Base-by-base conservation (phyloP, 108 stramenopile genomes). In the Conticribra guillardii region DNA sequence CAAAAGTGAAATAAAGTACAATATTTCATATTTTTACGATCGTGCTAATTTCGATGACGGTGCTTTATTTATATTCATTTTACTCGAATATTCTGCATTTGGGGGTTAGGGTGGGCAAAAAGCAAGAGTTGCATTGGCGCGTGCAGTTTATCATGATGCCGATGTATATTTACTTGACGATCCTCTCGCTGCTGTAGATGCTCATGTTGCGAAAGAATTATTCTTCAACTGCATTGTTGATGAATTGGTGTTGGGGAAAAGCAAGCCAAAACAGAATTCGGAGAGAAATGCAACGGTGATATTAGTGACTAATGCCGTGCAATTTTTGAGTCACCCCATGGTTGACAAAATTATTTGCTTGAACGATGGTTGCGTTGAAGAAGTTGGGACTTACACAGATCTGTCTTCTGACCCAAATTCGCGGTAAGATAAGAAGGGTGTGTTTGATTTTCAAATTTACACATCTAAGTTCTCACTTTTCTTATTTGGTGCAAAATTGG, bases 241-340 rank as follows among this genome's bases (percentile, higher is more conserved):
- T 18, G 80, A 89, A 53, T 79, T 97, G 50, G 28, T 90, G 30
- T 31, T 67, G 19, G 74, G 77, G 33, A 76, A 51, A 76, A 64
- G 65, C 21, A 64, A 75, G 41, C 18, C 37, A 50, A 71, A 78
- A 11, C 24, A 45, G 21, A 52, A 53, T 14, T 44, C 41, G 0
- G 59, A 72, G 7, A 75, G 79, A 28, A 80, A 79, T 61, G 62
- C 85, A 22, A 78, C 85, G 30, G 89, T 96, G 1, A 67, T 99
- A 23, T 79, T 97, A 24, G 98, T 96, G 1, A 98, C 98, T 18
- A 97, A 98, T 73, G 95, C 95, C 24, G 52, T 98, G 28, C 96
- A 97, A 63, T 91, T 92, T 80, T 62, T 92, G 80, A 86, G 61
- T 59, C 76, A 85, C 67, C 82, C 85, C 14, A 69, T 62, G 71